Base-by-base conservation (phyloP, 2,329 filamentous ascomycete species). In the Colletotrichum australisinense region DNA sequence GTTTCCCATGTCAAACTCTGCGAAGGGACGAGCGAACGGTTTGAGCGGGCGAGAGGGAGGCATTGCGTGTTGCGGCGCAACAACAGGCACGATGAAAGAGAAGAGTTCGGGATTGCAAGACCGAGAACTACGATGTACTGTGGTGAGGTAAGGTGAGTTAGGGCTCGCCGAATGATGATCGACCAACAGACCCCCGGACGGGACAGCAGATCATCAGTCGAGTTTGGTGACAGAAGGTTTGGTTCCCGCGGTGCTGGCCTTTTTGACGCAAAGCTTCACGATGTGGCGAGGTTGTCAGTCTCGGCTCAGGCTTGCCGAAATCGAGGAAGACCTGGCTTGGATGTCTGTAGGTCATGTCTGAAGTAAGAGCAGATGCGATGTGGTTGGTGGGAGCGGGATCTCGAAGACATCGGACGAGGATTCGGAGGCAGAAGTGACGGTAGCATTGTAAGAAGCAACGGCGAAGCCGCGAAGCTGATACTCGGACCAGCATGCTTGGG, bases 251-350 rank as follows among this genome's bases (percentile, higher is more conserved):
- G 22, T 52, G 49, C 52, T n/a, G 22, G 28, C 24, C 19, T 26
- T 62, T 42, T 49, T 22, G 9, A 55, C 42, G 53, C 30, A 28
- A 30, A 53, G 42, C 5, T 67, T 22, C 14, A 55, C 42, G 59
- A 22, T 46, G n/a, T 53, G 7, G 55, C 59, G 59, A 69, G 59
- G n/a, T 22, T 69, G 65, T 55, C 65, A 46, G 53, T 14, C 32
- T 63, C 58, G 58, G 65, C 65, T 28, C 65, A 55, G 26, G 22
- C 59, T 69, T 63, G 52, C 69, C 65, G 58, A 59, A 35, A 38
- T 26, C 38, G 24, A 69, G 53, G 59, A 19, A 53, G 38, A 59
- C 69, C 38, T 46, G 57, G 53, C 24, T 16, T 63, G 16, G 59
- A 46, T 5, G 46, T 62, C 32, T 32, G 32, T 53, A 22, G 24